Evolutionary conservation across 352 stramenopile genomes (phyloP).

Genomic region (Aphanomyces astaci): DNA sequence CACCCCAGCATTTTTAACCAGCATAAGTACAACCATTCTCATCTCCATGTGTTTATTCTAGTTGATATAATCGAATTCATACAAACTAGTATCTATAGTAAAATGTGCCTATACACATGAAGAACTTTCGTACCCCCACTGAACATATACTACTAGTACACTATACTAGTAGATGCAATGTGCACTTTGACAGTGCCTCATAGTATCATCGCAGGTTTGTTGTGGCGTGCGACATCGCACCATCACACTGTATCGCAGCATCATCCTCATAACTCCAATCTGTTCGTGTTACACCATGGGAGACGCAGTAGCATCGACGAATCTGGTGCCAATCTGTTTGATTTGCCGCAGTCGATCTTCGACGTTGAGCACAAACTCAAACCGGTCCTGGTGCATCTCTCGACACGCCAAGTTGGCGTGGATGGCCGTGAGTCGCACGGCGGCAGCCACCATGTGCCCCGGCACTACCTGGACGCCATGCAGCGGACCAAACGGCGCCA

Average conservation of each 20-base stretch:
- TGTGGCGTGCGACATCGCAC: too few species aligned
- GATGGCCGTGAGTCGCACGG: constrained; percentile 63
- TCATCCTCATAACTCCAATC: too few species aligned
- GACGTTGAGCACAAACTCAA: constrained; percentile 71
- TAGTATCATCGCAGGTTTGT: too few species aligned
- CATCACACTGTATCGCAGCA: too few species aligned
- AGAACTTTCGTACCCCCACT: too few species aligned
- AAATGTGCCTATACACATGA: too few species aligned
- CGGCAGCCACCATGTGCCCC: constrained; percentile 48
- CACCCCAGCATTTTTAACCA: constrained; percentile 22
- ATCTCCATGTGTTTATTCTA: neutral
- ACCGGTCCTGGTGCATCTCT: constrained; percentile 71
- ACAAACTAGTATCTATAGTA: too few species aligned
- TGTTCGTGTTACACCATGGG: neutral
- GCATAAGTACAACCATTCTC: neutral
- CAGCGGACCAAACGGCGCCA: constrained; percentile 57
- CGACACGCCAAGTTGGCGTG: constrained; percentile 81
- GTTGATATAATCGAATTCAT: too few species aligned
- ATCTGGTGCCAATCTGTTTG: constrained; percentile 48
- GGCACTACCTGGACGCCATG: constrained; percentile 66
- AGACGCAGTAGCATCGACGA: constrained; percentile 17
- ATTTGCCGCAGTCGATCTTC: constrained; percentile 84
- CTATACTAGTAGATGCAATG: too few species aligned
- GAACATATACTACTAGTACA: too few species aligned
- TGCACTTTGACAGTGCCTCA: too few species aligned